Conservation (phyloP, 352 stramenopile species). For the Peronospora farinosa region DNA sequence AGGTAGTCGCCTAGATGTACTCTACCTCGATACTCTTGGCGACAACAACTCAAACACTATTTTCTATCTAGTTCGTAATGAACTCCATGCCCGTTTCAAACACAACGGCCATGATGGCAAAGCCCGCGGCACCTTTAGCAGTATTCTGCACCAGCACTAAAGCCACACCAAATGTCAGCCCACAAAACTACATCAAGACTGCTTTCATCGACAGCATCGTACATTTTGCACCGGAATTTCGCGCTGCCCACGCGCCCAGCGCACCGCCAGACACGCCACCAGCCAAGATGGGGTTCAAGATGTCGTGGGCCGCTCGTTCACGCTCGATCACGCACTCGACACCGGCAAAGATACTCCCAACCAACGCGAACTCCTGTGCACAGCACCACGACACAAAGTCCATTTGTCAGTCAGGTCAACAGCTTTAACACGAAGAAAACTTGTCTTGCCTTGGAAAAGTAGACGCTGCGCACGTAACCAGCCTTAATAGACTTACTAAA, state of each 20-base stretch:
- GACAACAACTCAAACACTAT: slow-evolving; percentile 14
- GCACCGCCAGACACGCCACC: slow-evolving; percentile 58
- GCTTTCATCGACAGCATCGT: slow-evolving; percentile 6
- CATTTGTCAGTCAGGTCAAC: background rate
- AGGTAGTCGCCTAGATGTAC: background rate
- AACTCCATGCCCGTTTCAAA: slow-evolving; percentile 81
- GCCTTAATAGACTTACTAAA: slow-evolving; percentile 79
- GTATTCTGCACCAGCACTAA: slow-evolving; percentile 66
- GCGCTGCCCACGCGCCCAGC: slow-evolving; percentile 61
- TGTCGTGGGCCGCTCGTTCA: slow-evolving; percentile 69
- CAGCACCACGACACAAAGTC: slow-evolving; percentile 3
- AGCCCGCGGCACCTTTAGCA: slow-evolving; percentile 66
- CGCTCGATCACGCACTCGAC: slow-evolving; percentile 83
- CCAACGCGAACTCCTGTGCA: slow-evolving; percentile 71
- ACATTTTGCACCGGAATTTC: slow-evolving; percentile 59
- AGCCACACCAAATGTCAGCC: slow-evolving; percentile 6
- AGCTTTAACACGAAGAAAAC: background rate
- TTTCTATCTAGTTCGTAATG: slow-evolving; percentile 33
- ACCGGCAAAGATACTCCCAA: slow-evolving; percentile 74
- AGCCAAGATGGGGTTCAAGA: slow-evolving; percentile 71
- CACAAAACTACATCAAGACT: background rate
- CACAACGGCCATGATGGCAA: slow-evolving; percentile 77
- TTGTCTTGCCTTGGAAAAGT: slow-evolving; percentile 70
- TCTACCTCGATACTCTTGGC: background rate
- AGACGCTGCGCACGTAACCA: slow-evolving; percentile 73